Evolutionary conservation across 768 basidiomycete genomes (phyloP).

Genomic region (Leccinum rimulosum): DNA sequence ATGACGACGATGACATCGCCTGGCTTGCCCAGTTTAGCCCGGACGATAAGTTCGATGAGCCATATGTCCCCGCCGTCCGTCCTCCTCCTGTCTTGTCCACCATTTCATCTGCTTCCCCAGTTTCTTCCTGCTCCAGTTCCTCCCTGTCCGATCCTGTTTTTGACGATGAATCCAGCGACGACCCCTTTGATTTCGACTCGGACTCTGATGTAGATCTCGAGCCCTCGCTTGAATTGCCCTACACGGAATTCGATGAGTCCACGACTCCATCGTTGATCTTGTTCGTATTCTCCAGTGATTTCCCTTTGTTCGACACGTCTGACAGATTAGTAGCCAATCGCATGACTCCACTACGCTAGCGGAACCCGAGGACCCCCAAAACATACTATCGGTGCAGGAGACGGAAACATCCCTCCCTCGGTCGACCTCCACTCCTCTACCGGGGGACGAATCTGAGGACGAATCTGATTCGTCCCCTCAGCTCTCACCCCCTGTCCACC

Average conservation of each 20-base stretch:
- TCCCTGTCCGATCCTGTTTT: constrained; percentile 18
- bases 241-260: constrained; percentile 5
- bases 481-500: neutral
- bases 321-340: constrained; percentile 20
- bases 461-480: constrained; percentile 1
- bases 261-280: constrained; percentile 21
- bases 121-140: constrained; percentile 22
- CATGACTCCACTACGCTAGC: constrained; percentile 1
- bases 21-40: constrained; percentile 36
- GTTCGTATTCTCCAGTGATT: constrained; percentile 14
- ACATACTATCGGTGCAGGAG: constrained; percentile 10
- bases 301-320: constrained; percentile 10
- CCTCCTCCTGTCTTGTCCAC: constrained; percentile 24
- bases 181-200: constrained; percentile 28
- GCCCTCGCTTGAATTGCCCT: constrained; percentile 16
- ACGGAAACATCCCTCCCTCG: constrained; percentile 4
- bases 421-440: constrained; percentile 1
- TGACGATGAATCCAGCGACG: constrained; percentile 25
- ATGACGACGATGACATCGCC: constrained; percentile 34
- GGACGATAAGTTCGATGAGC: constrained; percentile 31
- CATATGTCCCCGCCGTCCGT: constrained; percentile 18
- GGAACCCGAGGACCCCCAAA: constrained; percentile 13
- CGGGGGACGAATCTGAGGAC: neutral
- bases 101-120: constrained; percentile 29
- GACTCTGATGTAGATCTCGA: constrained; percentile 31